Conservation (phyloP, 2,329 filamentous ascomycete species). For the Colletotrichum destructivum region DNA sequence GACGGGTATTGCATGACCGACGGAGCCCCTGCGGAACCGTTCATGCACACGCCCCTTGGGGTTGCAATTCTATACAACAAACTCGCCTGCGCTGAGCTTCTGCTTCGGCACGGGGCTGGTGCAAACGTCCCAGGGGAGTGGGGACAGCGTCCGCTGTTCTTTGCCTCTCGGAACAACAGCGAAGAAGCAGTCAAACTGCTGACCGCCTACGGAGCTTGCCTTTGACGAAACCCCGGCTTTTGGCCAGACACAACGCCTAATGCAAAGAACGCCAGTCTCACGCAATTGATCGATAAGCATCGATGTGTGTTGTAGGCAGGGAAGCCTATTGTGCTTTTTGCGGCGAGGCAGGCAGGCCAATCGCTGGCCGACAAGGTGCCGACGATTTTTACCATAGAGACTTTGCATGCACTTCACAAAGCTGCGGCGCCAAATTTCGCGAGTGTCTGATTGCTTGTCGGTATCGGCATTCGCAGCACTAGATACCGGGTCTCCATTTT, state of each 20-base stretch:
- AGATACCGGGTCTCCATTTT: too few species aligned
- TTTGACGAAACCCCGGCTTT: constrained; percentile 2
- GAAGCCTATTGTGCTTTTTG: neutral
- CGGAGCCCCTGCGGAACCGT: neutral
- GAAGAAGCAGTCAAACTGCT: constrained; percentile 12
- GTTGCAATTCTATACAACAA: constrained; percentile 18
- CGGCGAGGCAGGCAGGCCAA: too few species aligned
- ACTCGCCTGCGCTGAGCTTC: constrained; percentile 5
- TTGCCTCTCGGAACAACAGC: constrained; percentile 13
- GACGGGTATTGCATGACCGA: neutral
- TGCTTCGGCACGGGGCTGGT: constrained; percentile 5
- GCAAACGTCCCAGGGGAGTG: constrained; percentile 9
- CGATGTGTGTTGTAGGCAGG: neutral
- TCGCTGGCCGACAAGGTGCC: neutral
- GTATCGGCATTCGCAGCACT: neutral
- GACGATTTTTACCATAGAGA: neutral
- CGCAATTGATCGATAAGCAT: neutral
- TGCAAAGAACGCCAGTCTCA: neutral
- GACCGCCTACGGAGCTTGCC: constrained; percentile 5
- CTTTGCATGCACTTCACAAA: neutral
- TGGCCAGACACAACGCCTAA: neutral
- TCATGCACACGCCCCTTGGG: constrained; percentile 3
- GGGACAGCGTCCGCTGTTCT: constrained; percentile 8
- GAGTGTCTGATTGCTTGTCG: neutral
- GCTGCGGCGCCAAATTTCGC: neutral